Conservation (phyloP, 768 basidiomycete species). For the Zangia roseola region DNA sequence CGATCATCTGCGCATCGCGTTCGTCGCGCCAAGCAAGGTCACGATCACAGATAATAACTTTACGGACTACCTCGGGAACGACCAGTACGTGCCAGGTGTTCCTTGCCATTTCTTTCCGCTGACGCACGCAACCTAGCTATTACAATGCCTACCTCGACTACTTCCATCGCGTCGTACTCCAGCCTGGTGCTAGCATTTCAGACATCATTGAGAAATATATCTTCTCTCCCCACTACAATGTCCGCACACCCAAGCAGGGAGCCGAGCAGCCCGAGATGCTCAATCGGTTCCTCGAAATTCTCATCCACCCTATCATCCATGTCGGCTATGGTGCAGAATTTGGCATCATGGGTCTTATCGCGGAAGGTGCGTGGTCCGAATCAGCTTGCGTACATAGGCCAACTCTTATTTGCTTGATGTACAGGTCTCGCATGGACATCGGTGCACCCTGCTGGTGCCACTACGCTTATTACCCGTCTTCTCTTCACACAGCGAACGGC, state of each 20-base stretch:
- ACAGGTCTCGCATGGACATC: slow-evolving; percentile 59
- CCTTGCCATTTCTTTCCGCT: neutral
- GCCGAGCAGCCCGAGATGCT: slow-evolving; percentile 55
- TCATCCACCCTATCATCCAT: slow-evolving; percentile 69
- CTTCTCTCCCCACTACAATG: slow-evolving; percentile 53
- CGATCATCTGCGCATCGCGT: slow-evolving; percentile 36
- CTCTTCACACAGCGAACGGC: slow-evolving; percentile 26
- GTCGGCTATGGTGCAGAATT: slow-evolving; percentile 65
- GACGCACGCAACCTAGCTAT: slow-evolving; percentile 16
- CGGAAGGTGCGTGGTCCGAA: slow-evolving; percentile 47
- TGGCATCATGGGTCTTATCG: slow-evolving; percentile 55
- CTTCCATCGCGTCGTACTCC: slow-evolving; percentile 30
- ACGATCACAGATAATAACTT: slow-evolving; percentile 26
- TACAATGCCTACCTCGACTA: slow-evolving; percentile 35
- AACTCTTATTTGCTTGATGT: neutral
- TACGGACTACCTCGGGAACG: slow-evolving; percentile 28
- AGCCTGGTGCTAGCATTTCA: slow-evolving; percentile 29
- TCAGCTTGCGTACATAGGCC: neutral
- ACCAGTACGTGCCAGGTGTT: slow-evolving; percentile 23
- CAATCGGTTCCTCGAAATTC: slow-evolving; percentile 53
- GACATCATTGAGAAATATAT: slow-evolving; percentile 58
- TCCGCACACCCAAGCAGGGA: slow-evolving; percentile 26
- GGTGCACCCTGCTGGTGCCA: slow-evolving; percentile 42
- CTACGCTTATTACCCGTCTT: slow-evolving; percentile 36
- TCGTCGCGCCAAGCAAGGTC: slow-evolving; percentile 23